Evolutionary conservation across 1,284 basidiomycete species (phyloP).

Genomic region (Paramarasmius palmivorus): DNA sequence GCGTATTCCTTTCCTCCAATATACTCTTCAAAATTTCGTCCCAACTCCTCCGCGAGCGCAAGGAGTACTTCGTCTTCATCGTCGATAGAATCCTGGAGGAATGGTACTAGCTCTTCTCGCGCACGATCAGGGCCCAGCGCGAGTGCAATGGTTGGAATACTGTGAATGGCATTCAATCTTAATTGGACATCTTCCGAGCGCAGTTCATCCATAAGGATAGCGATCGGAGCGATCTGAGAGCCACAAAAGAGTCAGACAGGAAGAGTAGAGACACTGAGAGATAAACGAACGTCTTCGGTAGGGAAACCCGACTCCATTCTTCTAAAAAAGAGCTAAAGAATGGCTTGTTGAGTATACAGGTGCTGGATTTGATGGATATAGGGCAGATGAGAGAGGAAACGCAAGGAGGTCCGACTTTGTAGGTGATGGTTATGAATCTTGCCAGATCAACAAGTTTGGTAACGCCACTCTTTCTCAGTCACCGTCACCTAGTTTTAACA

Average conservation of each 20-base stretch:
- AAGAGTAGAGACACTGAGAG: not conserved
- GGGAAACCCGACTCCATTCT: slow-evolving; percentile 65
- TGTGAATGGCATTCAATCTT: slow-evolving; percentile 95
- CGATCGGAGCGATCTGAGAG: slow-evolving; percentile 79
- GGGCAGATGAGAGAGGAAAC: not conserved
- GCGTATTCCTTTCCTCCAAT: slow-evolving; percentile 90
- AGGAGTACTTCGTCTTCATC: slow-evolving; percentile 99
- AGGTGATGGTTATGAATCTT: no score
- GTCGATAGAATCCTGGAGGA: slow-evolving; percentile 97
- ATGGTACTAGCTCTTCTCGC: slow-evolving; percentile 94
- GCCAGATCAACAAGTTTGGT: no score
- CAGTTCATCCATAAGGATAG: slow-evolving; percentile 92
- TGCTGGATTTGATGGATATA: slow-evolving; percentile 11
- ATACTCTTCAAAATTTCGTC: slow-evolving; percentile 91
- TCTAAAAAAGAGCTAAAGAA: slow-evolving; percentile 11
- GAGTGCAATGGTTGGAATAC: slow-evolving; percentile 97
- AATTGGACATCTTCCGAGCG: slow-evolving; percentile 95
- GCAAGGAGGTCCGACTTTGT: not conserved
- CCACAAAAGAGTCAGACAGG: not conserved
- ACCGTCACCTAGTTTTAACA: no score
- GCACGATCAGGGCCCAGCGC: slow-evolving; percentile 95
- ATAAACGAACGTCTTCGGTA: slow-evolving; percentile 43
- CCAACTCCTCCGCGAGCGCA: slow-evolving; percentile 95
- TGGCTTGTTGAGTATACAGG: slow-evolving; percentile 12
- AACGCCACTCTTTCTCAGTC: no score